phyloP scores from a whole-genome alignment of 768 basidiomycete species.

The Serendipita vermifera region DNA sequence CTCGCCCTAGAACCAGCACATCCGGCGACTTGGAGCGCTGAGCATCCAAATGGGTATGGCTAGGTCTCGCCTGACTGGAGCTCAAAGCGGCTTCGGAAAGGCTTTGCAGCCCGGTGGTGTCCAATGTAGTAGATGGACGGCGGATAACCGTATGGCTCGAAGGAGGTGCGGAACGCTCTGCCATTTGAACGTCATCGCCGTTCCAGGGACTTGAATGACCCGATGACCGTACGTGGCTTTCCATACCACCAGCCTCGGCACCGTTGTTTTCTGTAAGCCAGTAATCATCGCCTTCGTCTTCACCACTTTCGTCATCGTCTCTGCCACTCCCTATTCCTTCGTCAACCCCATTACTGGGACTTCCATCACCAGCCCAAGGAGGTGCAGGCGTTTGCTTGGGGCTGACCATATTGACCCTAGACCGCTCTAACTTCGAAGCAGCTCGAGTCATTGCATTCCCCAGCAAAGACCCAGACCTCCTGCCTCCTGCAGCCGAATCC shows the following conservation, averaged over 20 bases:
- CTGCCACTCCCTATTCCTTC: background rate
- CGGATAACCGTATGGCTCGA: background rate
- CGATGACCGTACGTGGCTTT: background rate
- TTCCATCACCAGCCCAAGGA: background rate
- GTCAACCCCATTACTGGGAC: background rate
- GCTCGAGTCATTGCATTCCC: too few species aligned
- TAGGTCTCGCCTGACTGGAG: too few species aligned
- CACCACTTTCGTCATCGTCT: background rate
- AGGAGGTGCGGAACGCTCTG: background rate
- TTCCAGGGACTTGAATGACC: background rate
- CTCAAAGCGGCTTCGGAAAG: too few species aligned
- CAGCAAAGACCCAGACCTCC: background rate
- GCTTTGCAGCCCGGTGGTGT: too few species aligned
- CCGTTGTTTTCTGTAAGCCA: background rate
- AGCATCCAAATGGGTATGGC: too few species aligned
- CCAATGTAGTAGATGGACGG: background rate
- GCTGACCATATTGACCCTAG: too few species aligned
- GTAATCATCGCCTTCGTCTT: background rate
- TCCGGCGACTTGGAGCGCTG: too few species aligned
- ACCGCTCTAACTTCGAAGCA: too few species aligned
- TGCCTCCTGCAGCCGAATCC: background rate
- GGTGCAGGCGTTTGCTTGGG: background rate
- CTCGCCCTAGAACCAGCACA: too few species aligned
- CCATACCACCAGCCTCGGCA: too few species aligned
- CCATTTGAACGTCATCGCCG: background rate